phyloP scores from a whole-genome alignment of 2,329 filamentous ascomycete species.

The Rhynchosporium agropyri region DNA sequence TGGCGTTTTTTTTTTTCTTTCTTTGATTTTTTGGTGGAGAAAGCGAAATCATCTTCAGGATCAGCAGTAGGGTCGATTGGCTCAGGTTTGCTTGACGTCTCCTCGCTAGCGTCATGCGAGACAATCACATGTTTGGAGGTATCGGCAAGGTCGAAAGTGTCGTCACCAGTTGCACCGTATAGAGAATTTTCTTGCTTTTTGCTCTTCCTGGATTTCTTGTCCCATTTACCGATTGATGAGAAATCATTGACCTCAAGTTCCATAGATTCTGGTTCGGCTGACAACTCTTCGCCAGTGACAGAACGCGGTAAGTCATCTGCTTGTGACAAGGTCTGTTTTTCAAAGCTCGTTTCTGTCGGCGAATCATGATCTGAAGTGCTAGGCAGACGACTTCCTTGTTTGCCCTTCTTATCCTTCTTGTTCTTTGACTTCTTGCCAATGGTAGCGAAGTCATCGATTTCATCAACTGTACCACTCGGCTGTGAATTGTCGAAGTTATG shows the following conservation, averaged over 20 bases:
- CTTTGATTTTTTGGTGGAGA: conserved; percentile 43
- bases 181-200: conserved; percentile 26
- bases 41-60: conserved; percentile 19
- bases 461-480: conserved; percentile 9
- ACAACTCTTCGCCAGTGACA: neutral
- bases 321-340: neutral
- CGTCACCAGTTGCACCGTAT: conserved; percentile 15
- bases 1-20: conserved; percentile 43
- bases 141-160: neutral
- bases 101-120: neutral
- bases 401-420: conserved; percentile 36
- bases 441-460: conserved; percentile 28
- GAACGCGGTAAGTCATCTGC: neutral
- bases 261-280: conserved; percentile 15
- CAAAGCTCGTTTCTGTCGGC: neutral
- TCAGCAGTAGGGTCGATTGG: conserved; percentile 15
- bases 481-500: conserved; percentile 15
- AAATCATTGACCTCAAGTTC: conserved; percentile 31
- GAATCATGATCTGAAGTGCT: conserved; percentile 8
- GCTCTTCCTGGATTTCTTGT: conserved; percentile 35
- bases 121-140: conserved; percentile 13
- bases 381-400: conserved; percentile 21
- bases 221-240: conserved; percentile 18
- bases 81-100: neutral
- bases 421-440: conserved; percentile 32